Conservation (phyloP, 2,329 filamentous ascomycete species). For the Ceratocystiopsis brevicomis region DNA sequence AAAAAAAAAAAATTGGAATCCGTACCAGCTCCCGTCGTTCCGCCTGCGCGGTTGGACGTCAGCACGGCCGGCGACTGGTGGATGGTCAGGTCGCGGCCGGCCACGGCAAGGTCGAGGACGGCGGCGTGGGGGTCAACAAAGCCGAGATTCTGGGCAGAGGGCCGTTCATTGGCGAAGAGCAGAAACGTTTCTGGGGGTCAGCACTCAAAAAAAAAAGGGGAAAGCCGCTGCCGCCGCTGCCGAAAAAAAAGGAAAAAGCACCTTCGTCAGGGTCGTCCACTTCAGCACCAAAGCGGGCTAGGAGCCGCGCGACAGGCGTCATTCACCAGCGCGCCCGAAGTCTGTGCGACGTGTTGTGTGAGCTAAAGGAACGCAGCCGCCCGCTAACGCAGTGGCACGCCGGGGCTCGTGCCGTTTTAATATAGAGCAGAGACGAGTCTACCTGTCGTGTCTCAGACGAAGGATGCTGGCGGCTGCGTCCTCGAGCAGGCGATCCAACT, state of each 20-base stretch:
- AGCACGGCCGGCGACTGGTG: conserved; percentile 71
- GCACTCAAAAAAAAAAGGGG: neutral
- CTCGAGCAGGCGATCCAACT: too few relatives aligned
- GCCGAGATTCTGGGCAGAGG: conserved; percentile 55
- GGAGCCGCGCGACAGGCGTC: conserved; percentile 1
- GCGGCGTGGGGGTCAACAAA: conserved; percentile 59
- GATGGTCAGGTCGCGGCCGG: conserved; percentile 51
- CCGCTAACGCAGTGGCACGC: neutral
- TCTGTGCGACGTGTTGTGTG: too few relatives aligned
- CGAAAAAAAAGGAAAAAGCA: conserved; percentile 2
- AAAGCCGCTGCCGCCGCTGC: too few relatives aligned
- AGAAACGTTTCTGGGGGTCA: conserved; percentile 56
- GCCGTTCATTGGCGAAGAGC: conserved; percentile 59
- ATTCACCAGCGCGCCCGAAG: neutral
- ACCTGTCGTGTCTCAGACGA: too few relatives aligned
- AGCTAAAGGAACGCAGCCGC: too few relatives aligned
- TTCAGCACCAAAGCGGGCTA: conserved; percentile 20
- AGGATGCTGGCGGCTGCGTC: too few relatives aligned
- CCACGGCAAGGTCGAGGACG: conserved; percentile 44
- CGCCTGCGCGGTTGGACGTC: conserved; percentile 49
- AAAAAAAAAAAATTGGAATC: neutral
- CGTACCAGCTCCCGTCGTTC: conserved; percentile 33
- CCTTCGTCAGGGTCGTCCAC: conserved; percentile 32
- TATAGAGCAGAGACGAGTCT: too few relatives aligned
- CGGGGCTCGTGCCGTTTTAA: too few relatives aligned